phyloP scores from a whole-genome alignment of 179 eudicot genomes.

The Kewa caespitosa region DNA sequence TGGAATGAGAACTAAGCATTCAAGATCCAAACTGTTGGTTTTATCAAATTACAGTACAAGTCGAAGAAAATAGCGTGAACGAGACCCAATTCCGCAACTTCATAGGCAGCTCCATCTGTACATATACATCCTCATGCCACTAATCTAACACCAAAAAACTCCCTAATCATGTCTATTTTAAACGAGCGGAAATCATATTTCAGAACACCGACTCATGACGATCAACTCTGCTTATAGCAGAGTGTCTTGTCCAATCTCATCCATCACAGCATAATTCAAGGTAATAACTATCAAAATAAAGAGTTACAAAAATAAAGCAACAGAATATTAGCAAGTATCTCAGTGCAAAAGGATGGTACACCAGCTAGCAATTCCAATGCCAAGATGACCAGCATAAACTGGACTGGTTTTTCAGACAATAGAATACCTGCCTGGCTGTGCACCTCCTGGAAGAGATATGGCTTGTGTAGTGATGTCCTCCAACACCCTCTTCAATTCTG shows the following conservation, averaged over 20 bases:
- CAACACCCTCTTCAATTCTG: slow-evolving; percentile 74
- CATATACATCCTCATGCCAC: slow-evolving; percentile 9
- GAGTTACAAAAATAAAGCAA: slow-evolving; percentile 16
- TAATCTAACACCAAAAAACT: slow-evolving; percentile 4
- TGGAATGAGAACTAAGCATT: neutral
- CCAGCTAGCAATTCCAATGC: slow-evolving; percentile 16
- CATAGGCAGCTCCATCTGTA: slow-evolving; percentile 18
- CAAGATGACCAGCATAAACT: slow-evolving; percentile 8
- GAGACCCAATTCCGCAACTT: neutral
- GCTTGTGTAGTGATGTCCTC: slow-evolving; percentile 85
- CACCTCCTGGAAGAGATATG: slow-evolving; percentile 75
- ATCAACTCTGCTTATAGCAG: neutral
- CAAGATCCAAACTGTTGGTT: slow-evolving; percentile 2
- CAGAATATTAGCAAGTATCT: slow-evolving; percentile 20
- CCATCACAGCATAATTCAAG: slow-evolving; percentile 19
- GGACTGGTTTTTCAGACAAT: slow-evolving; percentile 45
- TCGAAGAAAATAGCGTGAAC: slow-evolving; percentile 1
- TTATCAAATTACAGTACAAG: neutral
- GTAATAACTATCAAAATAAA: slow-evolving; percentile 12
- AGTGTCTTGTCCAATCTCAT: slow-evolving; percentile 4
- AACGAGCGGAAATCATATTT: slow-evolving; percentile 12
- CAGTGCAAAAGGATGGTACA: slow-evolving; percentile 16
- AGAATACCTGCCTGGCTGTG: slow-evolving; percentile 84
- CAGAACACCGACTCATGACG: neutral
- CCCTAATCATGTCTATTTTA: neutral